Evolutionary conservation across 78 protist species (phyloP).

Genomic region (Guillardia theta): DNA sequence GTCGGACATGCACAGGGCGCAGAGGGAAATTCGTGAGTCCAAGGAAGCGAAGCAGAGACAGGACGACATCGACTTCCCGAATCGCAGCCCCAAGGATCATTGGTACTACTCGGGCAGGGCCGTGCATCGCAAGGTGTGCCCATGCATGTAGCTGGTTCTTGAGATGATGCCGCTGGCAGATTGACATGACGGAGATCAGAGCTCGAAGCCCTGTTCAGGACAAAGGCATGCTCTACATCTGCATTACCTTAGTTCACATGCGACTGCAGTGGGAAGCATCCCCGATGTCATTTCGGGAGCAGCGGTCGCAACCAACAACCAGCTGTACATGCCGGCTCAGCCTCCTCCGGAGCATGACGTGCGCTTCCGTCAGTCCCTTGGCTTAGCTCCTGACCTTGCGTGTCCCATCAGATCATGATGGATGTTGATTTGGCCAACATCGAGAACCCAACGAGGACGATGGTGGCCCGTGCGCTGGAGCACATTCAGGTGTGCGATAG

Average conservation of each 20-base stretch:
- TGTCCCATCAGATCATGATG: too few species aligned
- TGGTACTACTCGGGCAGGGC: constrained; percentile 1
- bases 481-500: too few species aligned
- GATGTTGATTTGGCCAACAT: not conserved
- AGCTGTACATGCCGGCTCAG: not conserved
- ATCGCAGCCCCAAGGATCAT: not conserved
- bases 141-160: too few species aligned
- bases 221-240: not conserved
- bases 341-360: not conserved
- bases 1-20: not conserved
- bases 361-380: not conserved
- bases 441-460: not conserved
- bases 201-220: too few species aligned
- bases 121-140: not conserved
- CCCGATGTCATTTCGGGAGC: not conserved
- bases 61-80: not conserved
- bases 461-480: constrained; percentile 32
- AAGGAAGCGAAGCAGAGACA: not conserved
- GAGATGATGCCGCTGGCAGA: too few species aligned
- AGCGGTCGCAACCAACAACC: not conserved
- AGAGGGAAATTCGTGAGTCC: not conserved
- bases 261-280: not conserved
- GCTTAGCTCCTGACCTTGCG: not conserved
- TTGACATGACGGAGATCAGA: not conserved
- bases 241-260: not conserved